These are phyloP conservation scores for Eutypa lata DNA, from an alignment of 2,329 filamentous ascomycete species.

Conservation along the genomic window DNA sequence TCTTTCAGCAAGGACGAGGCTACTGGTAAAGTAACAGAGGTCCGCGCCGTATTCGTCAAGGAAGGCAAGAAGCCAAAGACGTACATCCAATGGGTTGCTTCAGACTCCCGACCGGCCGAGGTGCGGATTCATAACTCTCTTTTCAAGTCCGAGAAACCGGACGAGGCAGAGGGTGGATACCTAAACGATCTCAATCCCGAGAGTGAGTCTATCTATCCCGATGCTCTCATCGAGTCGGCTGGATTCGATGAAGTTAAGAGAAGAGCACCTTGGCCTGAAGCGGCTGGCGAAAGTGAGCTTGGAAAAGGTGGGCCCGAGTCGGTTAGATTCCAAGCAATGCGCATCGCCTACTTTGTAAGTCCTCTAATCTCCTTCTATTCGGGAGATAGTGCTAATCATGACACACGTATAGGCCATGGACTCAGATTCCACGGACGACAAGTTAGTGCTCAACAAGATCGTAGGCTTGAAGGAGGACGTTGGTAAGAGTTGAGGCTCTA, in stretches of 20 bases:
- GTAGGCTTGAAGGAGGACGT: constrained; percentile 86
- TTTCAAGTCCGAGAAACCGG: constrained; percentile 84
- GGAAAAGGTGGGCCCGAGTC: constrained; percentile 65
- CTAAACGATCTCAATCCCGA: constrained; percentile 80
- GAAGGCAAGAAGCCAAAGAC: constrained; percentile 73
- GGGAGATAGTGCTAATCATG: constrained; percentile 9
- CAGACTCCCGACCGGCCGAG: constrained; percentile 66
- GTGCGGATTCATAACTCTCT: constrained; percentile 77
- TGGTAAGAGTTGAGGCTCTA: constrained; percentile 50
- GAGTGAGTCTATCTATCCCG: constrained; percentile 73
- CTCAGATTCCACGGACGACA: constrained; percentile 73
- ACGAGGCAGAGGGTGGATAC: constrained; percentile 74
- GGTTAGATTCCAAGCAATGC: constrained; percentile 87
- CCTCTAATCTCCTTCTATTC: not conserved
- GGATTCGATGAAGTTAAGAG: constrained; percentile 75
- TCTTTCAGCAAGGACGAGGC: constrained; percentile 64
- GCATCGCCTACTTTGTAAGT: constrained; percentile 78
- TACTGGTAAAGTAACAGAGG: constrained; percentile 60
- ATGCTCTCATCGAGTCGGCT: constrained; percentile 72
- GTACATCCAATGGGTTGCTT: constrained; percentile 86
- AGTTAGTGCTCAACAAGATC: constrained; percentile 84
- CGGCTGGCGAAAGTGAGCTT: constrained; percentile 65
- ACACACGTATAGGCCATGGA: constrained; percentile 59
- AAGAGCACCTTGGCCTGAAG: constrained; percentile 78
- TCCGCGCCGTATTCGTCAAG: constrained; percentile 67